Conservation (phyloP, 73 alveolate species). For the Paramecium pentaurelia region DNA sequence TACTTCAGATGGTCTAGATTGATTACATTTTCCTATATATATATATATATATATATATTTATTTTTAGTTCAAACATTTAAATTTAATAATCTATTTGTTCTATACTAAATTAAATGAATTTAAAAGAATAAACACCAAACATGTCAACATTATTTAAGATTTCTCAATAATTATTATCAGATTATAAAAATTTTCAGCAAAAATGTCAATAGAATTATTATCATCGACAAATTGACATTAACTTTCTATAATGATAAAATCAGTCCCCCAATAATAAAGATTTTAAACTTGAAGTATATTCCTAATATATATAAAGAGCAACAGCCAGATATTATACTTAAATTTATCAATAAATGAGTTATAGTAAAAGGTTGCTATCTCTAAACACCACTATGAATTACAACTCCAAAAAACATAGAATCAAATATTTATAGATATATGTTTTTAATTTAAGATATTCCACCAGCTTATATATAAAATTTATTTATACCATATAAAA, state of each 20-base stretch:
- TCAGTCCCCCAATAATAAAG: not conserved
- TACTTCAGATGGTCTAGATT: conserved; percentile 23
- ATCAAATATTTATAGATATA: not conserved
- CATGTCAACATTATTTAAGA: not conserved
- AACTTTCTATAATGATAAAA: not conserved
- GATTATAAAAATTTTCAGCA: not conserved
- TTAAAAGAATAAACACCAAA: not conserved
- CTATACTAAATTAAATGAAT: not conserved
- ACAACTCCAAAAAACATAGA: not conserved
- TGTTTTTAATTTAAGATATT: not conserved
- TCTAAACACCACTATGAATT: not conserved
- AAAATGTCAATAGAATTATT: not conserved
- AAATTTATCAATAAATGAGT: not conserved
- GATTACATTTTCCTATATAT: not conserved
- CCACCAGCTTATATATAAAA: not conserved
- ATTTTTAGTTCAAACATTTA: not conserved
- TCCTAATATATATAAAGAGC: not conserved
- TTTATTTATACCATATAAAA: not conserved
- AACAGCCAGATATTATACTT: not conserved
- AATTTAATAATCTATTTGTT: not conserved
- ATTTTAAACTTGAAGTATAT: not conserved
- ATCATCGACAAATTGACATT: not conserved
- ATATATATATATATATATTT: not conserved
- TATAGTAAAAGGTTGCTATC: not conserved
- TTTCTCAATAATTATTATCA: not conserved